Percentiles rank a stretch among this genome's conserved stretches.
phyloP scores from a whole-genome alignment of 2,329 filamentous ascomycete genomes.

The Lasiodiplodia citricola region DNA sequence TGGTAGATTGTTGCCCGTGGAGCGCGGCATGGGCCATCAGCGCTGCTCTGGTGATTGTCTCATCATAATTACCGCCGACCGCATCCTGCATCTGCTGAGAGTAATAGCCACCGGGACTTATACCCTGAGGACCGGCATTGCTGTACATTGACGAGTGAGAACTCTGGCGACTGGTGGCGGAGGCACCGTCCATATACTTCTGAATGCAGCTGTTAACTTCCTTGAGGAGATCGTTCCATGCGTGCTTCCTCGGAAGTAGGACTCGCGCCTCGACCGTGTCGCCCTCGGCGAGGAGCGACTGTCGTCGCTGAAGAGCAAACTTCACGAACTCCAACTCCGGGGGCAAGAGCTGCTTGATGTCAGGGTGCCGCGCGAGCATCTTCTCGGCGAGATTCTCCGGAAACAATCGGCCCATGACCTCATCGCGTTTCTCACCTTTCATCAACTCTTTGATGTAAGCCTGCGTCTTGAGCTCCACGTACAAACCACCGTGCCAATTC shows the following conservation, averaged over 20 bases:
- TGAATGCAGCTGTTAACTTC: slow-evolving; percentile 61
- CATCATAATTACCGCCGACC: slow-evolving; percentile 26
- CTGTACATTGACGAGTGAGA: slow-evolving; percentile 26
- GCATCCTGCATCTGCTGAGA: slow-evolving; percentile 13
- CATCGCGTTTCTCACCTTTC: slow-evolving; percentile 57
- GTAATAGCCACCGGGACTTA: slow-evolving; percentile 18
- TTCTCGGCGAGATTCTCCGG: slow-evolving; percentile 61
- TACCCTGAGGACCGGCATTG: slow-evolving; percentile 8
- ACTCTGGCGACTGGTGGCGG: slow-evolving; percentile 40
- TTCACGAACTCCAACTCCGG: slow-evolving; percentile 62
- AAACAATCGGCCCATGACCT: slow-evolving; percentile 65
- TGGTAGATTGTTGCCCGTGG: slow-evolving; percentile 20
- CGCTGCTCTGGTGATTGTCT: slow-evolving; percentile 30
- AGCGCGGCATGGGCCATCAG: slow-evolving; percentile 31
- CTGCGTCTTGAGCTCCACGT: slow-evolving; percentile 70
- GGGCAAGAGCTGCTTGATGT: slow-evolving; percentile 58
- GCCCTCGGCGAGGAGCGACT: slow-evolving; percentile 57
- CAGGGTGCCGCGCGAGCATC: slow-evolving; percentile 60
- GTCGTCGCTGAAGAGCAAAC: slow-evolving; percentile 48
- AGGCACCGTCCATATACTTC: slow-evolving; percentile 61
- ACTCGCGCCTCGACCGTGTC: slow-evolving; percentile 48
- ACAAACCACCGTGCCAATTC: slow-evolving; percentile 65
- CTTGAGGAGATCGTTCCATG: slow-evolving; percentile 68
- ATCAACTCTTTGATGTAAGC: slow-evolving; percentile 59
- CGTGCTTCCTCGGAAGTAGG: slow-evolving; percentile 63